phyloP scores from a whole-genome alignment of 768 basidiomycete species.

The Lepiota brunneoincarnata region DNA sequence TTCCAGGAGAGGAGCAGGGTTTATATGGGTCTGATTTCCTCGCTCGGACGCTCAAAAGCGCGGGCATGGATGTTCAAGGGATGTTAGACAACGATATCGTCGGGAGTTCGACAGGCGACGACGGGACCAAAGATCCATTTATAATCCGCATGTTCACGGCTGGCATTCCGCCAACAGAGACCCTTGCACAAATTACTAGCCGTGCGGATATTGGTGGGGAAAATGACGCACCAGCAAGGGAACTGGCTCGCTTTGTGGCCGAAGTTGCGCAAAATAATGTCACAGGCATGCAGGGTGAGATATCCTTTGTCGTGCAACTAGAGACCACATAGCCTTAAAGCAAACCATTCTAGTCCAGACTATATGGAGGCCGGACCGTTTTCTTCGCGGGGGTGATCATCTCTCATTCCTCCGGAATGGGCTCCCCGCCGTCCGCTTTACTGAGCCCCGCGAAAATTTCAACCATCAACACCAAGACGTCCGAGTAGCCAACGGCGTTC shows the following conservation, averaged over 20 bases:
- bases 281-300: constrained; percentile 49
- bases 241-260: constrained; percentile 50
- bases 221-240: constrained; percentile 50
- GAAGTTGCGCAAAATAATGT: constrained; percentile 47
- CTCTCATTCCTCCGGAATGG: constrained; percentile 46
- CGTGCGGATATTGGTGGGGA: constrained; percentile 46
- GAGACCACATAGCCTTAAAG: neutral
- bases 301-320: neutral
- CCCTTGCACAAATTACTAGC: constrained; percentile 28
- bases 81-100: constrained; percentile 61
- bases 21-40: constrained; percentile 46
- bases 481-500: constrained; percentile 46
- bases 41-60: constrained; percentile 38
- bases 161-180: constrained; percentile 47
- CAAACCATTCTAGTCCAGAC: constrained; percentile 36
- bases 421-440: constrained; percentile 54
- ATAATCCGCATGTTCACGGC: constrained; percentile 51
- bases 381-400: constrained; percentile 56
- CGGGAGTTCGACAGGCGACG: constrained; percentile 47
- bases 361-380: constrained; percentile 51
- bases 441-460: constrained; percentile 55
- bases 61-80: constrained; percentile 49
- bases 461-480: constrained; percentile 58
- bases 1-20: constrained; percentile 53
- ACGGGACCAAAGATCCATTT: constrained; percentile 42